A percentile compares a stretch with the other conserved stretches of the same genome.
These are phyloP conservation scores for Incumbomyces lentus DNA, from an alignment of 2,329 filamentous ascomycete species.

Conservation along the genomic window DNA sequence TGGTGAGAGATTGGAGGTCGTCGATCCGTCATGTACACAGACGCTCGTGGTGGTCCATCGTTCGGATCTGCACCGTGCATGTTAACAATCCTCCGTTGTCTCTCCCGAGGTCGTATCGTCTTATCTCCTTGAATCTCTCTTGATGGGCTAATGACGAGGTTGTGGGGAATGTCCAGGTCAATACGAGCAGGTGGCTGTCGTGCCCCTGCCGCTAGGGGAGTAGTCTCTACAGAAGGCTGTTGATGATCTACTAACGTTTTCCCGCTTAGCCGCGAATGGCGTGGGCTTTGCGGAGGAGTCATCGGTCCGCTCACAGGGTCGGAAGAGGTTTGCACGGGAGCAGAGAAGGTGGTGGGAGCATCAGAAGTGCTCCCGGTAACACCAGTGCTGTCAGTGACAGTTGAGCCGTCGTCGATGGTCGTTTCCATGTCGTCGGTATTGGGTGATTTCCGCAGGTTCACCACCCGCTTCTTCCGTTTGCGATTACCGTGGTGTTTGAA, in stretches of 20 bases:
- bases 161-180: neutral
- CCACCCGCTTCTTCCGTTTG: constrained; percentile 39
- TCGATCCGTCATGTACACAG: constrained; percentile 15
- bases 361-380: constrained; percentile 30
- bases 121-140: constrained; percentile 1
- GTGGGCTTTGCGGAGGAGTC: constrained; percentile 42
- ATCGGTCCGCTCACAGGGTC: constrained; percentile 47
- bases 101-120: constrained; percentile 14
- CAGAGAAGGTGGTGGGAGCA: constrained; percentile 40
- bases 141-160: neutral
- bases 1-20: constrained; percentile 3
- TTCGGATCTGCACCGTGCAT: constrained; percentile 6
- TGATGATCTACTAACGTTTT: neutral
- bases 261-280: no score
- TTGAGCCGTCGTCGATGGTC: constrained; percentile 33
- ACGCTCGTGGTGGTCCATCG: constrained; percentile 18
- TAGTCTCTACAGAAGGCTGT: neutral
- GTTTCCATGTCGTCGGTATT: constrained; percentile 30
- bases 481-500: constrained; percentile 32
- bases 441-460: constrained; percentile 35
- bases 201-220: neutral
- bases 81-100: constrained; percentile 9
- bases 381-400: constrained; percentile 18
- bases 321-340: constrained; percentile 38
- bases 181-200: neutral